Evolutionary conservation across 176 grass and related monocot species (phyloP), one percentile per base, ranked within the genome.

Genomic region (Zoysia japonica): DNA sequence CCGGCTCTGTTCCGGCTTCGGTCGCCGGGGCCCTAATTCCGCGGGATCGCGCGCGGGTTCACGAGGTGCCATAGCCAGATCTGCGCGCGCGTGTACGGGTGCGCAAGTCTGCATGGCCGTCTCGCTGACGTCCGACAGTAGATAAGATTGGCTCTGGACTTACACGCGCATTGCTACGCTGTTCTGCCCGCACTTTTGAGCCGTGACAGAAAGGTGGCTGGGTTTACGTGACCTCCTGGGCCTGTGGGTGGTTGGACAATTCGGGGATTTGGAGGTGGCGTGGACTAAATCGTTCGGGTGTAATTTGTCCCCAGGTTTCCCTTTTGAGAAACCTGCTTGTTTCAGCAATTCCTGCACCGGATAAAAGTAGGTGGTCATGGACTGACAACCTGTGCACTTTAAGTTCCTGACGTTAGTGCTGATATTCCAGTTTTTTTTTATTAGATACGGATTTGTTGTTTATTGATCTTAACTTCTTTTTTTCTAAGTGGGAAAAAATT

Each of bases 251-350:
- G 68, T 68, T 73, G 61, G 17, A 74, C 68, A 42, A 60, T 73
- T 61, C 61, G 65, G 43, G 13, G 61, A 79, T 79, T 74, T 17
- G 12, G 42, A 2, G 5, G 42, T 67, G 9, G 6, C 5, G 77
- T 86, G 77, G 77, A 63, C 70, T 70, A 80, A 80, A 83, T 83
- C 75, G 61, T 78, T 50, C 41, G 40, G 75, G 20, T 67, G 67
- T 50, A 67, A 20, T 51, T 78, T 60, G 62, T 11, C 2, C 55
- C 3, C 5, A n/a, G 43, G 37, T 75, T 68, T 75, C 80, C 75
- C 37, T 84, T 74, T 79, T 40, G 4, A 83, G 80, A 79, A 88
- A 83, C 61, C 37, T 47, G 60, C 11, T 39, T 10, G 68, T 61
- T 72, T 61, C 48, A 66, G 14, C 8, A 14, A 79, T 67, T 67